Conservation (phyloP, 1,284 basidiomycete genomes). For the Pseudozyma hubeiensis region DNA sequence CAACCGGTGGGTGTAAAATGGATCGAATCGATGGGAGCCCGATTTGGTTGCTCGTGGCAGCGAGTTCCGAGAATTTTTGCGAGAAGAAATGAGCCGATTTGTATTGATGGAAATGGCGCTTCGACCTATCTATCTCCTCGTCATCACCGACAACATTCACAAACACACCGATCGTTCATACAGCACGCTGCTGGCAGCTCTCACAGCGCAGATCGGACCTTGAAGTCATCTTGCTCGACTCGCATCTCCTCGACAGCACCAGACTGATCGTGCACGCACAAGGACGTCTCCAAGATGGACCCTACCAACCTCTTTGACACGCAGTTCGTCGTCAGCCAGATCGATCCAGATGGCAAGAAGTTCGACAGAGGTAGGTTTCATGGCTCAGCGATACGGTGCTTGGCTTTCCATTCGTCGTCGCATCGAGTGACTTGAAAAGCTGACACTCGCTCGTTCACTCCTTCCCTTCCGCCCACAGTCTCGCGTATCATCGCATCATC, state of each 20-base stretch:
- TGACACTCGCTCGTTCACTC: slow-evolving; percentile 38
- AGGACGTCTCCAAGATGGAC: slow-evolving; percentile 46
- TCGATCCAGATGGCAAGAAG: slow-evolving; percentile 82
- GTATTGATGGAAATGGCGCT: neutral
- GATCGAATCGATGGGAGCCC: slow-evolving; percentile 1
- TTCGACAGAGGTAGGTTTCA: slow-evolving; percentile 84
- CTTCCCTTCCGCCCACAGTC: slow-evolving; percentile 72
- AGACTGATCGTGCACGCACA: neutral
- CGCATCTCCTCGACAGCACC: neutral
- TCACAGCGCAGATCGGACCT: too few species aligned
- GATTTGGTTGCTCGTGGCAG: neutral
- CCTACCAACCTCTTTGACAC: slow-evolving; percentile 67
- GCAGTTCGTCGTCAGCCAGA: slow-evolving; percentile 64
- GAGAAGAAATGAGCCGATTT: slow-evolving; percentile 5
- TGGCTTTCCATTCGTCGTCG: neutral
- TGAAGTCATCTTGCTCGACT: too few species aligned
- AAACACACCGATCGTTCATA: too few species aligned
- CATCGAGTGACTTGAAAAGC: neutral
- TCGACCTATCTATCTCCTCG: neutral
- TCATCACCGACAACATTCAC: slow-evolving; percentile 1
- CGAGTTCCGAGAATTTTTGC: slow-evolving; percentile 23
- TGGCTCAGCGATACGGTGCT: neutral
- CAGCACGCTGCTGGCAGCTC: neutral
- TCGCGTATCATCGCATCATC: slow-evolving; percentile 62
- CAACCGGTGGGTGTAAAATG: neutral